phyloP scores from a whole-genome alignment of 352 stramenopile genomes.

The Phytophthora cactorum region DNA sequence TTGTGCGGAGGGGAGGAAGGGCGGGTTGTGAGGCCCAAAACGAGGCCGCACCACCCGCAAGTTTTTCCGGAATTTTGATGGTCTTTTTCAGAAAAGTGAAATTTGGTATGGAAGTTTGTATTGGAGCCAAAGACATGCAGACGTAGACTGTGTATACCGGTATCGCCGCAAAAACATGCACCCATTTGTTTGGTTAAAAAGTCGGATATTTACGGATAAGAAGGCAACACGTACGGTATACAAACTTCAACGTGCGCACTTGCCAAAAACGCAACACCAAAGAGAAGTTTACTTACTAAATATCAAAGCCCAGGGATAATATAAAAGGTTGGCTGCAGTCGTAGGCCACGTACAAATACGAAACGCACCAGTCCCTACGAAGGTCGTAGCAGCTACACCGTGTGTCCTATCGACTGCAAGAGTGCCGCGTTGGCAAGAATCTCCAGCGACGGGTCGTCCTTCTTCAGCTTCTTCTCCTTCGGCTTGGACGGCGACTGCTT shows the following conservation, averaged over 20 bases:
- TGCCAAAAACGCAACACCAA: background rate
- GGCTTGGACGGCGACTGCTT: constrained; percentile 17
- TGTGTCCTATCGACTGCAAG: constrained; percentile 66
- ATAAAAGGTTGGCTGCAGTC: constrained; percentile 9
- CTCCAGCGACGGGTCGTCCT: constrained; percentile 61
- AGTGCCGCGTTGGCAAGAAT: constrained; percentile 77
- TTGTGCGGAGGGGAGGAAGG: constrained; percentile 26
- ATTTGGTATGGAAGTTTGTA: too few species aligned
- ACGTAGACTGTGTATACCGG: too few species aligned
- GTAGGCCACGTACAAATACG: constrained; percentile 14
- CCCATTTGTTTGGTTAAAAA: too few species aligned
- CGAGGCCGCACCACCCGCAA: constrained; percentile 30
- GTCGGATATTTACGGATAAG: constrained; percentile 7
- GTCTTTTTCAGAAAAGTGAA: too few species aligned
- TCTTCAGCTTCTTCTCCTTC: constrained; percentile 13
- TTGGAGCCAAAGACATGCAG: too few species aligned
- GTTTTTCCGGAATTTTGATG: constrained; percentile 5
- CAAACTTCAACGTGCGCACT: constrained; percentile 15
- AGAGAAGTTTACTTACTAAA: constrained; percentile 20
- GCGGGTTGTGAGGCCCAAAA: constrained; percentile 15
- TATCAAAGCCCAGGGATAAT: constrained; percentile 24
- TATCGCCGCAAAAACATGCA: too few species aligned
- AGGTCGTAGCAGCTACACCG: constrained; percentile 20
- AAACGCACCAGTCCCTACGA: background rate
- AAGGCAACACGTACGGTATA: background rate